Evolutionary conservation across 768 basidiomycete genomes (phyloP), one percentile per base, ranked within the genome.

Genomic region (Paxillus rubicundulus): DNA sequence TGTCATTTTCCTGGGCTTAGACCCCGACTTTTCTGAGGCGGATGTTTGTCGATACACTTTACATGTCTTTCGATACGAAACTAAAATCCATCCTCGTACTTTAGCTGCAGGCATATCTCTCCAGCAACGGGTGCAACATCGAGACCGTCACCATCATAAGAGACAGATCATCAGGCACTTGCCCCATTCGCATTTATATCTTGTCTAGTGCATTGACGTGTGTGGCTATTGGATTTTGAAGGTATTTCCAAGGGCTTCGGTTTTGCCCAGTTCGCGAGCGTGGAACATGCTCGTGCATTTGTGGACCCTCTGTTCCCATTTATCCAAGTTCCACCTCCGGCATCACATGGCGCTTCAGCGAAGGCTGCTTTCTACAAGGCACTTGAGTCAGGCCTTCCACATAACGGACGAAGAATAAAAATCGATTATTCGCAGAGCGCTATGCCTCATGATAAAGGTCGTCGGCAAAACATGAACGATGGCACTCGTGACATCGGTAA

Each of bases 401-500:
- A 86, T 52, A 87, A 84, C 59, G 93, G 92, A 12, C 85, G 90
- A 45, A 79, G 92, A 58, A 87, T 96, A 65, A 96, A 96, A 73
- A 92, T 99, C 62, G 95, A 99, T 72, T 99, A 90, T 66, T 93
- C 95, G 3, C 85, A 92, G 72, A 90, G 87, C 57, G 87, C 87
- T 24, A 79, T 82, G 27, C 89, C 87, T 24, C 80, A 83, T 45
- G 86, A 86, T 53, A 80, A 79, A 60, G 80, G 82, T 10, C 79
- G 82, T 45, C 78, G 82, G 58, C 82, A 82, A 49, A 84, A 85
- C 50, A 67, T 77, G 69, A 98, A 96, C 64, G 97, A 99, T 61
- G 97, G 97, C 2, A 98, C 92, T 49, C 81, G 94, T 49, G 96
- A 99, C 72, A 96, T 98, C 63, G 96, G 92, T 55, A 90, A 89